phyloP scores from a whole-genome alignment of 192 early-diverging fungal species.

The Chytriomyces sp. region DNA sequence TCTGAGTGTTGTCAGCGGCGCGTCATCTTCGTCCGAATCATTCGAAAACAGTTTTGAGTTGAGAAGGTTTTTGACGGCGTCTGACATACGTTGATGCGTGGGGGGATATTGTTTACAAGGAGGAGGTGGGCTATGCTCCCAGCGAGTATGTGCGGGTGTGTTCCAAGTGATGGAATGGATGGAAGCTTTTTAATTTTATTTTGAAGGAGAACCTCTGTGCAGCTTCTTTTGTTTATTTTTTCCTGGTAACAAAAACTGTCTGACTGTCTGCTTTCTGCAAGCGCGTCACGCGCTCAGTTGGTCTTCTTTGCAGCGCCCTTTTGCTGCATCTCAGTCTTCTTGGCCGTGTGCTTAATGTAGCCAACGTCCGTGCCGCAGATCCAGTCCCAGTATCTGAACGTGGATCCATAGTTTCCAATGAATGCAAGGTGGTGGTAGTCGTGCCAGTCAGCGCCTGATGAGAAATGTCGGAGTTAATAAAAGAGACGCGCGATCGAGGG shows the following conservation, averaged over 20 bases:
- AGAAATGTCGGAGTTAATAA: no score
- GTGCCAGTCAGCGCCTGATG: conserved; percentile 85
- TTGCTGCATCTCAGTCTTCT: neutral
- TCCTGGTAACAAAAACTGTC: no score
- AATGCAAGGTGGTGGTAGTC: conserved; percentile 84
- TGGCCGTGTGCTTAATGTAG: conserved; percentile 48
- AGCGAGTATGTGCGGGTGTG: no score
- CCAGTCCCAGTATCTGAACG: conserved; percentile 91
- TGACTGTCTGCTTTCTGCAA: no score
- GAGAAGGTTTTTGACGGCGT: neutral
- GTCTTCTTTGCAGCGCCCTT: conserved; percentile 8
- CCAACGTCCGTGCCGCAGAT: conserved; percentile 83
- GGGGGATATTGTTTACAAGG: no score
- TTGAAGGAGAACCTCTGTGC: no score
- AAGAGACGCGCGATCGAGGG: no score
- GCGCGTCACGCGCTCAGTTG: no score
- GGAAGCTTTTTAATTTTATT: no score
- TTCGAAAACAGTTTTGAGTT: neutral
- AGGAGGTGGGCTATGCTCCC: no score
- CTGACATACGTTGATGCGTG: neutral
- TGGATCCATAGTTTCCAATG: conserved; percentile 65
- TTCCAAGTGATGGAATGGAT: no score
- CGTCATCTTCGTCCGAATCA: neutral
- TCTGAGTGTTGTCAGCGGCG: neutral
- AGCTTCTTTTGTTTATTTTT: no score